Conservation (phyloP, 2,329 filamentous ascomycete species). For the Gremmenia infestans region DNA sequence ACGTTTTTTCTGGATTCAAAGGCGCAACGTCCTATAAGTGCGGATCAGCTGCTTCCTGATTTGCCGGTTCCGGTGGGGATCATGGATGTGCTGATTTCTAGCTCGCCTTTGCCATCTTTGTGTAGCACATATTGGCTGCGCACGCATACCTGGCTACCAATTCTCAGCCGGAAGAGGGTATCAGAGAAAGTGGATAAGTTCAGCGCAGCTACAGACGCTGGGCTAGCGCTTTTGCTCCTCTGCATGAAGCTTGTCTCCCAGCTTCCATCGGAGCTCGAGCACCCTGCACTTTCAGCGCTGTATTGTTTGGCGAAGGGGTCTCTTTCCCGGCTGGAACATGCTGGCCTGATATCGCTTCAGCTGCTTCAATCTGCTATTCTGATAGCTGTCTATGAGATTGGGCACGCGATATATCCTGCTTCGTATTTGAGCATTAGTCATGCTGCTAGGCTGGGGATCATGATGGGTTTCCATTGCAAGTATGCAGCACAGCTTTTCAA, state of each 20-base stretch:
- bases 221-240: background rate
- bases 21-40: background rate
- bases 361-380: background rate
- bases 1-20: background rate
- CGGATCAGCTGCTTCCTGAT: background rate
- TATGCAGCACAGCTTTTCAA: conserved; percentile 1
- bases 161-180: background rate
- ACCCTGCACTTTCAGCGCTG: background rate
- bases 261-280: background rate
- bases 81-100: background rate
- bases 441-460: conserved; percentile 1
- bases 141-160: background rate
- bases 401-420: background rate
- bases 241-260: background rate
- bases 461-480: conserved; percentile 5
- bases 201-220: background rate
- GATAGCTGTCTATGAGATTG: background rate
- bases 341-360: background rate
- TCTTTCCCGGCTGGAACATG: background rate
- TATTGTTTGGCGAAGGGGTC: background rate
- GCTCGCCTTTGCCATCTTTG: background rate
- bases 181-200: background rate
- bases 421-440: background rate
- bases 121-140: background rate
- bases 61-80: background rate